Percentiles rank a stretch among this genome's conserved stretches.
These are phyloP conservation scores for Solanum ahanhuiri DNA, from an alignment of 257 asterid genomes.

Conservation along the genomic window DNA sequence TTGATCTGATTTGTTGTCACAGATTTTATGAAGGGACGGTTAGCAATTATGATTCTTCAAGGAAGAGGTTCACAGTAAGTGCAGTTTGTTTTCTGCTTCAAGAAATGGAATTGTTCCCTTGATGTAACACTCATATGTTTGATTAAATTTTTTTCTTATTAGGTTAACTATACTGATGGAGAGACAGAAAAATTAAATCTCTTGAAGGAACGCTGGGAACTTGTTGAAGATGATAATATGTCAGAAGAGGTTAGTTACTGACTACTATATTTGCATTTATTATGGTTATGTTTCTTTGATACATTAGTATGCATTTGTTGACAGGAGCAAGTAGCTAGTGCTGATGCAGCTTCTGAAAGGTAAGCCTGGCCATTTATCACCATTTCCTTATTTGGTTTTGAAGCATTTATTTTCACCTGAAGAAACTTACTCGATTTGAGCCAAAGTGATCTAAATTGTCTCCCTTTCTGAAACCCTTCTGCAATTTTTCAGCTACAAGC, in stretches of 20 bases:
- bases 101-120: neutral
- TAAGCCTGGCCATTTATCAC: slow-evolving; percentile 22
- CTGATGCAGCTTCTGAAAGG: slow-evolving; percentile 54
- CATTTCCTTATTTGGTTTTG: neutral
- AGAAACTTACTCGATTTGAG: neutral
- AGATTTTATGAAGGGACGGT: slow-evolving; percentile 82
- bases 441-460: neutral
- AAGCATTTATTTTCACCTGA: neutral
- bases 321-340: slow-evolving; percentile 53
- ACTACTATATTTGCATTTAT: slow-evolving; percentile 3
- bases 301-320: neutral
- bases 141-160: neutral
- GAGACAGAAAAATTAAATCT: slow-evolving; percentile 67
- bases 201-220: slow-evolving; percentile 44
- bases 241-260: slow-evolving; percentile 40
- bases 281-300: slow-evolving; percentile 7
- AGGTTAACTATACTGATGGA: slow-evolving; percentile 77
- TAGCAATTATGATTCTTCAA: slow-evolving; percentile 52
- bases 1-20: slow-evolving; percentile 6
- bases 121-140: neutral
- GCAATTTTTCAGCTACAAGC: neutral
- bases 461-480: neutral
- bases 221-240: slow-evolving; percentile 32
- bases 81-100: slow-evolving; percentile 15
- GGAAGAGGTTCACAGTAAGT: slow-evolving; percentile 75